A percentile compares a stretch with the other conserved stretches of the same genome.
Conservation (phyloP, 768 basidiomycete genomes). For the Naganishia antarctica region DNA sequence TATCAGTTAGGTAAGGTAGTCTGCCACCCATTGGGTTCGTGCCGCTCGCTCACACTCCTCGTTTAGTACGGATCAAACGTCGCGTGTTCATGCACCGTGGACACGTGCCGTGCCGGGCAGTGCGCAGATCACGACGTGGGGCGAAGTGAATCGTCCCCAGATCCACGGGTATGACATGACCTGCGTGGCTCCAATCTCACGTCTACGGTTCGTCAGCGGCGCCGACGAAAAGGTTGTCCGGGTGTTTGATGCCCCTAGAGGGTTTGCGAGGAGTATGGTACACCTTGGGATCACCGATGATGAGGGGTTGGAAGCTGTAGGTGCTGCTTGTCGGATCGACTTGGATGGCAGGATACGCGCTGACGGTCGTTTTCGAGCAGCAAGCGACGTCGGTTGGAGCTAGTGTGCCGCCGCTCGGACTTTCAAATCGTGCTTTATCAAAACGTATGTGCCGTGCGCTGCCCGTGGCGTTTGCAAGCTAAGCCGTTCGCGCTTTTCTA, state of each 20-base stretch:
- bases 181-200: conserved; percentile 67
- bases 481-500: conserved; percentile 14
- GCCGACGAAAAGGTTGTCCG: conserved; percentile 95
- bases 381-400: conserved; percentile 67
- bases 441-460: conserved; percentile 55
- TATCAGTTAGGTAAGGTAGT: conserved; percentile 77
- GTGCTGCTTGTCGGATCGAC: conserved; percentile 21
- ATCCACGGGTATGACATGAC: conserved; percentile 94
- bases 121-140: conserved; percentile 31
- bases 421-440: conserved; percentile 86
- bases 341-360: background rate
- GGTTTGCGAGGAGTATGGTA: conserved; percentile 66
- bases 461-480: conserved; percentile 12
- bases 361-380: conserved; percentile 49
- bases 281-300: conserved; percentile 54
- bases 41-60: background rate
- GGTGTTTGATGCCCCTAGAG: conserved; percentile 82
- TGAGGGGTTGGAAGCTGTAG: conserved; percentile 55
- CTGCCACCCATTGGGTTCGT: background rate
- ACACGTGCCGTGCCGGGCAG: background rate
- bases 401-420: conserved; percentile 82
- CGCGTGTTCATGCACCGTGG: conserved; percentile 73
- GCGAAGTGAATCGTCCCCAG: conserved; percentile 83
- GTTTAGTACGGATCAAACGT: conserved; percentile 81
- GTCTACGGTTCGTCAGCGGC: conserved; percentile 76